Percentiles rank a stretch among this genome's conserved stretches.
phyloP scores from a whole-genome alignment of 2,329 filamentous ascomycete genomes.

The Botrytis deweyae region DNA sequence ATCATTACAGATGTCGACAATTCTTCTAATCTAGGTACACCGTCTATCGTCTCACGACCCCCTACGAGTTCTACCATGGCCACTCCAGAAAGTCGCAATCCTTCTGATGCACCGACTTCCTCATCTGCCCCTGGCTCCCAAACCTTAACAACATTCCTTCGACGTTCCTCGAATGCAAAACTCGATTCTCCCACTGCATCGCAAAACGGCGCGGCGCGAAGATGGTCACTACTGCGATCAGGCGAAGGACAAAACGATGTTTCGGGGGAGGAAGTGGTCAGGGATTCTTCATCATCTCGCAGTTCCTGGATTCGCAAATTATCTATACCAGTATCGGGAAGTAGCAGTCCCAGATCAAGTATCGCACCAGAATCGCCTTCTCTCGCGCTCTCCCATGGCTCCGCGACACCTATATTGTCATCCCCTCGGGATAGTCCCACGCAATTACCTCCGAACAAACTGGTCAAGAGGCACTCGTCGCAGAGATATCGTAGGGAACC shows the following conservation, averaged over 20 bases:
- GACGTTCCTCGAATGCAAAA: constrained; percentile 26
- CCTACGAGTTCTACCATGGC: constrained; percentile 34
- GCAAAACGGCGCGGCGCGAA: constrained; percentile 29
- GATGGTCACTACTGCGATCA: constrained; percentile 31
- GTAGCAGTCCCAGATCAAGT: constrained; percentile 64
- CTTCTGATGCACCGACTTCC: constrained; percentile 23
- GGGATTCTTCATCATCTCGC: constrained; percentile 60
- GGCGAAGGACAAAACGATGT: constrained; percentile 32
- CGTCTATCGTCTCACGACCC: constrained; percentile 34
- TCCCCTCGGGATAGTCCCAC: constrained; percentile 39
- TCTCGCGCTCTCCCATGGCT: constrained; percentile 64
- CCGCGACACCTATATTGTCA: constrained; percentile 61
- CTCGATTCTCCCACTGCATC: constrained; percentile 28
- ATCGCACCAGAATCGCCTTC: constrained; percentile 65
- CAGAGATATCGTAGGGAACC: constrained; percentile 48
- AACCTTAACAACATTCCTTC: constrained; percentile 22
- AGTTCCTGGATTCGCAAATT: constrained; percentile 73
- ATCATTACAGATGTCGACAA: constrained; percentile 29
- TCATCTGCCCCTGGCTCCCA: constrained; percentile 29
- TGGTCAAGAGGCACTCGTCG: constrained; percentile 71
- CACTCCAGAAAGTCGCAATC: constrained; percentile 31
- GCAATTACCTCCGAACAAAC: constrained; percentile 66
- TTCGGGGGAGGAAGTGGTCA: constrained; percentile 30
- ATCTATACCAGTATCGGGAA: constrained; percentile 64
- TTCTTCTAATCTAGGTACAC: constrained; percentile 27